Evolutionary conservation across 768 basidiomycete genomes (phyloP), one percentile per base, ranked within the genome.

Genomic region (Infundibulicybe gibba): DNA sequence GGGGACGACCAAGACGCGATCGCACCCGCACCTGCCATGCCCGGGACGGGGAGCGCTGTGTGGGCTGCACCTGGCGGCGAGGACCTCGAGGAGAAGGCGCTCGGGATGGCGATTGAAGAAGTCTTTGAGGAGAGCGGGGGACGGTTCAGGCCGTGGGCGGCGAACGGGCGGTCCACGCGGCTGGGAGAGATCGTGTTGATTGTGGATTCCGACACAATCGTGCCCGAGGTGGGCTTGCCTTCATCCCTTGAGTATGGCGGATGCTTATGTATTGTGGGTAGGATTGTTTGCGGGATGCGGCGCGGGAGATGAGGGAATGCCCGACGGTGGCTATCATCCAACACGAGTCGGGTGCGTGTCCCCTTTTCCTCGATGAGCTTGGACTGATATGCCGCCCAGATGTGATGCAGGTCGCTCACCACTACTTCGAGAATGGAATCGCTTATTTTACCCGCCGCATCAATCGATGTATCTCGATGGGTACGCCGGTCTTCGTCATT

Each of bases 381-480:
- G 3, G 33, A 20, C 11, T 37, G 16, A 19, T 31, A 19, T 32
- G 15, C 14, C 20, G 25, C 14, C 20, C 63, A 61, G 85, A 87
- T 56, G 89, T 92, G 40, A 85, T 91, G 83, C 85, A 90, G 62
- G 87, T 91, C 48, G 88, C 80, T 0, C 71, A 84, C 59, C 87
- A 92, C 62, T 94, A 89, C 64, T 94, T 94, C 57, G 92, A 95
- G 65, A 92, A 90, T 56, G 88, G 86, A 55, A 81, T 93, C 52
- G 79, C 90, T 12, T 85, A 84, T 63, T 93, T 94, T 65, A 92
- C 91, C 14, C 76, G 79, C 50, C 72, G 88, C 49, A 85, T 93
- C 61, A 90, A 93, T 58, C 69, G 75, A 61, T 83, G 71, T 53
- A 90, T 76, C 70, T 87, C 72, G 63, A 86, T 74, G 76, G 85